Conservation (phyloP, 352 stramenopile species). For the Pythium dissotocum region DNA sequence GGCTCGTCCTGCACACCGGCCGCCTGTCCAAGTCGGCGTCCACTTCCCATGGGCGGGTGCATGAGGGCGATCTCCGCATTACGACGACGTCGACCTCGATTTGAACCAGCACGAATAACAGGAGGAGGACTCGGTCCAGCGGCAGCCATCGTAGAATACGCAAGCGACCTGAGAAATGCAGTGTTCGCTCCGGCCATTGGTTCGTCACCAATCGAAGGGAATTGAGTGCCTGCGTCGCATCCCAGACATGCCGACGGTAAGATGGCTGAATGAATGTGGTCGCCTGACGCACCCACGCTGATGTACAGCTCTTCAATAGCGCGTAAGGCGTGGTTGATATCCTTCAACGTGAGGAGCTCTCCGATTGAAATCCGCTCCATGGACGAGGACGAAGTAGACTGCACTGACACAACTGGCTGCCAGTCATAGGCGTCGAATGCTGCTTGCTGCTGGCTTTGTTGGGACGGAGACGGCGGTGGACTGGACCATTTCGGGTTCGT, state of each 20-base stretch:
- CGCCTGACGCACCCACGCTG: constrained; percentile 18
- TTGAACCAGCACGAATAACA: constrained; percentile 24
- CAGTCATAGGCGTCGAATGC: neutral
- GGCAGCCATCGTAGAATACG: constrained; percentile 43
- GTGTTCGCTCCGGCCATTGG: neutral
- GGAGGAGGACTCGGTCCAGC: constrained; percentile 21
- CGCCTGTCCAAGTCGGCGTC: constrained; percentile 25
- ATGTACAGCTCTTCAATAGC: constrained; percentile 45
- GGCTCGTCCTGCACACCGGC: neutral
- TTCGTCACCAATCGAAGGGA: constrained; percentile 22
- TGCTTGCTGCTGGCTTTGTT: neutral
- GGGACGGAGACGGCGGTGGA: neutral
- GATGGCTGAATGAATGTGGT: constrained; percentile 3
- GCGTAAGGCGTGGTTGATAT: constrained; percentile 39
- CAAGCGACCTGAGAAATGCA: constrained; percentile 36
- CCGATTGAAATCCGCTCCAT: constrained; percentile 41
- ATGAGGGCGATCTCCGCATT: constrained; percentile 12
- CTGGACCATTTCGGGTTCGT: constrained; percentile 15
- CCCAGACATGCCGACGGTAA: neutral
- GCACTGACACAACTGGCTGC: neutral
- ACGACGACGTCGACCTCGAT: neutral
- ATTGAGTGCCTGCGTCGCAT: constrained; percentile 32
- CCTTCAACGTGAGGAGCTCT: constrained; percentile 39
- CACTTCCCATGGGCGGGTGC: constrained; percentile 27
- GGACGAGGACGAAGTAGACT: constrained; percentile 1